A percentile compares a stretch with the other conserved stretches of the same genome.
Evolutionary conservation across 805 yeast genomes (phyloP).

Genomic region (Saccharomycopsis selenospora): DNA sequence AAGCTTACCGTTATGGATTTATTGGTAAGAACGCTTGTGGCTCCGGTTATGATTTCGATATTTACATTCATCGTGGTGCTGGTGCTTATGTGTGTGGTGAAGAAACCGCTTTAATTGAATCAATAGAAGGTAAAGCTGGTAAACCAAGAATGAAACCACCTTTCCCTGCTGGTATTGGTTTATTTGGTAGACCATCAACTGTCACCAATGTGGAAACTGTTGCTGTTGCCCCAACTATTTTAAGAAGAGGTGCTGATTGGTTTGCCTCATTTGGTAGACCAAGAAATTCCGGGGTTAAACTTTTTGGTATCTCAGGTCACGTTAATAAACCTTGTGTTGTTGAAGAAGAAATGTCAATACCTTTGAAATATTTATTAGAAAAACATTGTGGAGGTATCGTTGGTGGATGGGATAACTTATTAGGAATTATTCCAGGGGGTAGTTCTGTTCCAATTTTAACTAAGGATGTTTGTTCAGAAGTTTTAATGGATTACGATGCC

Average conservation of each 20-base stretch:
- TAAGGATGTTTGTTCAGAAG: slow-evolving; percentile 55
- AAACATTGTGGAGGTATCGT: slow-evolving; percentile 86
- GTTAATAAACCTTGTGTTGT: slow-evolving; percentile 90
- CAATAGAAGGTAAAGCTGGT: slow-evolving; percentile 88
- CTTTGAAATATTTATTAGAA: slow-evolving; percentile 74
- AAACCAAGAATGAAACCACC: slow-evolving; percentile 93
- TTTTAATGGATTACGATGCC: slow-evolving; percentile 83
- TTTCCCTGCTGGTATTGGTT: slow-evolving; percentile 90
- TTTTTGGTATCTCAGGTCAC: slow-evolving; percentile 83
- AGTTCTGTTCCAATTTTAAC: slow-evolving; percentile 81
- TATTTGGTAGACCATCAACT: slow-evolving; percentile 85
- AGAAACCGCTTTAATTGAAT: slow-evolving; percentile 84
- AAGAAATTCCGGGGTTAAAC: slow-evolving; percentile 76
- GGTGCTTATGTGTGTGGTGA: slow-evolving; percentile 93
- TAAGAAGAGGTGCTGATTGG: slow-evolving; percentile 88
- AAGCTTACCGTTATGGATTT: slow-evolving; percentile 74
- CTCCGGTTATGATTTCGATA: slow-evolving; percentile 76
- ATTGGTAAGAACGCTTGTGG: slow-evolving; percentile 85
- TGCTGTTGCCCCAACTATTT: slow-evolving; percentile 82
- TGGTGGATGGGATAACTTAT: slow-evolving; percentile 89
- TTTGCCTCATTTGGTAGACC: slow-evolving; percentile 78
- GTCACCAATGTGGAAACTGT: slow-evolving; percentile 90
- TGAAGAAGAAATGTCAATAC: slow-evolving; percentile 91
- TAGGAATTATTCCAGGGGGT: slow-evolving; percentile 88
- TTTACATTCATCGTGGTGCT: slow-evolving; percentile 84